phyloP scores from a whole-genome alignment of 1,139 yeast species.

The Geotrichum klebahnii region DNA sequence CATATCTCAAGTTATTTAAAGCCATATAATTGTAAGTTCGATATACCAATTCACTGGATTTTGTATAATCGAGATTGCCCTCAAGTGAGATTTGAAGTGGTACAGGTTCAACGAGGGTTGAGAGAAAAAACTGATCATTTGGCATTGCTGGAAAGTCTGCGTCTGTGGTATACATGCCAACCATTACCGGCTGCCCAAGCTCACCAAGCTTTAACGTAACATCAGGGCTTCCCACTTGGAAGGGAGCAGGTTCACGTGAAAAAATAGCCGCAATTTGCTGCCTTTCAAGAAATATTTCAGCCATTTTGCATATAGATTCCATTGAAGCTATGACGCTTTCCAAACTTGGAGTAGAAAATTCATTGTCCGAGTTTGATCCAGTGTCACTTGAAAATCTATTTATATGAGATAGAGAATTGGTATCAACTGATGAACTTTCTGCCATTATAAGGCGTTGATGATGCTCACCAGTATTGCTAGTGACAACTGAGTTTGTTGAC shows the following conservation, averaged over 20 bases:
- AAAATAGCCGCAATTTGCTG: slow-evolving; percentile 22
- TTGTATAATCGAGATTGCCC: slow-evolving; percentile 2
- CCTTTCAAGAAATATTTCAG: slow-evolving; percentile 21
- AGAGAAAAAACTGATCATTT: slow-evolving; percentile 16
- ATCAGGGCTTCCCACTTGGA: slow-evolving; percentile 21
- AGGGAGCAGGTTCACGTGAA: slow-evolving; percentile 17
- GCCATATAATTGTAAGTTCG: slow-evolving; percentile 25
- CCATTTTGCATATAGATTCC: slow-evolving; percentile 19
- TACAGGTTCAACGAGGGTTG: slow-evolving; percentile 5
- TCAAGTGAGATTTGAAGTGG: slow-evolving; percentile 5
- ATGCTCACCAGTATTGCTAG: slow-evolving; percentile 1
- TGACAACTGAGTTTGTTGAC: not conserved
- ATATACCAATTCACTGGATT: slow-evolving; percentile 22
- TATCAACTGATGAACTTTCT: not conserved
- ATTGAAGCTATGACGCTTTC: slow-evolving; percentile 20
- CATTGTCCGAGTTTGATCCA: slow-evolving; percentile 9
- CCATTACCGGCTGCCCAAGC: slow-evolving; percentile 21
- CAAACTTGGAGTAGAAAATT: slow-evolving; percentile 11
- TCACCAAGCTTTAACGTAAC: slow-evolving; percentile 21
- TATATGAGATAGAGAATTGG: not conserved
- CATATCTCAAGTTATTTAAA: slow-evolving; percentile 29
- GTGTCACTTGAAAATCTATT: not conserved
- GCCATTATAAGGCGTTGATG: not conserved
- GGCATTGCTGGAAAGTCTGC: slow-evolving; percentile 20
- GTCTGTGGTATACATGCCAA: slow-evolving; percentile 23